Evolutionary conservation across 176 grass and related monocot species (phyloP).

Genomic region (Zea mays): DNA sequence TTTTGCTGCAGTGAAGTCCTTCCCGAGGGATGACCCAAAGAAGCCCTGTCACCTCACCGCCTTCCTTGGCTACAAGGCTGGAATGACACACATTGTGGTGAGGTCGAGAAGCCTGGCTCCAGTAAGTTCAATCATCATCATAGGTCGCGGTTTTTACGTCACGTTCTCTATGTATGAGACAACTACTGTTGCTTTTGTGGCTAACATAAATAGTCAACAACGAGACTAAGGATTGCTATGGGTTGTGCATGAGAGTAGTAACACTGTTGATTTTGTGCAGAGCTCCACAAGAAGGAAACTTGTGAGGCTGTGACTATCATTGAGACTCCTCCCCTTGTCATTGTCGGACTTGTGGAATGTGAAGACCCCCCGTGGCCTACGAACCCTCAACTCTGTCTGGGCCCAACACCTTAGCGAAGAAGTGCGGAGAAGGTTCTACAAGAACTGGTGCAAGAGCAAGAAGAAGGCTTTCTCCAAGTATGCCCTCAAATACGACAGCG

Average conservation of each 20-base stretch:
- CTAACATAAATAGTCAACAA: neutral
- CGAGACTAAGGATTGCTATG: neutral
- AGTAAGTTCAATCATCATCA: constrained; percentile 48
- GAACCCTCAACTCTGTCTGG: constrained; percentile 83
- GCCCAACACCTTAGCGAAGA: constrained; percentile 97
- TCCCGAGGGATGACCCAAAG: constrained; percentile 64
- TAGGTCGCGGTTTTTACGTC: neutral
- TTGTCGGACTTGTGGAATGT: constrained; percentile 84
- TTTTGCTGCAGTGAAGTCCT: constrained; percentile 72
- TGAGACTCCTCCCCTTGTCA: constrained; percentile 78
- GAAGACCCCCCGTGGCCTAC: constrained; percentile 83
- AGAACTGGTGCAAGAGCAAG: constrained; percentile 99
- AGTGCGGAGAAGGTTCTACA: constrained; percentile 85
- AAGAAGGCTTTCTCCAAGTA: constrained; percentile 96
- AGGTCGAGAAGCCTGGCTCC: constrained; percentile 94
- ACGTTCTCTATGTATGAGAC: neutral
- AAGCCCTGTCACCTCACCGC: constrained; percentile 66
- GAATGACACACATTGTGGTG: constrained; percentile 94
- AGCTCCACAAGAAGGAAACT: constrained; percentile 98
- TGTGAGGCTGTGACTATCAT: constrained; percentile 96
- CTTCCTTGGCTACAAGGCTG: constrained; percentile 91
- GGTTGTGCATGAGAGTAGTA: neutral
- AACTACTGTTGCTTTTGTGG: neutral
- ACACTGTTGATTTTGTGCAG: constrained; percentile 27
- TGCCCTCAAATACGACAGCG: constrained; percentile 74